Evolutionary conservation across 768 basidiomycete genomes (phyloP), one percentile per base, ranked within the genome.

Genomic region (Hydnum rufescens): DNA sequence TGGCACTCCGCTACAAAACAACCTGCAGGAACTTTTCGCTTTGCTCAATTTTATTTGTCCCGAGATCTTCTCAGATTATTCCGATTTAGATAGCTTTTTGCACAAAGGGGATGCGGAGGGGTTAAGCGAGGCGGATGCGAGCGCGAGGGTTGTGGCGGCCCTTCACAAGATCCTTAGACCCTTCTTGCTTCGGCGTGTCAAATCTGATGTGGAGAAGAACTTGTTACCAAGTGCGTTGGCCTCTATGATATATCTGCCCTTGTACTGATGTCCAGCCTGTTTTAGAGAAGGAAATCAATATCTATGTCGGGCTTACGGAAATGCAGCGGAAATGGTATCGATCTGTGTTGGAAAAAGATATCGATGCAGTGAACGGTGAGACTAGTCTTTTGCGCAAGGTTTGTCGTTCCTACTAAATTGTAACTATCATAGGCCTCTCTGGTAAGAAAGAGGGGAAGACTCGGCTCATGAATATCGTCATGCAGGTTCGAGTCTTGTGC

Each of bases 391-490:
- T 28, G 1, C 5, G 13, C 28, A 18, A 19, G 30, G 22, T 22
- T 42, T 50, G 44, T 47, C 13, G 26, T 47, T 13, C 36, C 36
- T 13, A 13, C 36, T 39, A 1, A 36, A 4, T 22, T 48, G 3
- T 54, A n/a, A 28, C 31, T 49, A 25, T 2, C 22, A 13, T 55
- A 86, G 85, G 87, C 36, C 69, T 90, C 30, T 86, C 87, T 1
- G 89, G 92, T 4, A 96, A 95, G 74, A 97, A 97, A 63, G 95
- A 99, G 64, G 93, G 93, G 52, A 99, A 97, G 69, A 96, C 92
- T 3, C 71, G 93, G 31, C 65, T 97, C 49, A 88, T 96, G 80
- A 99, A 97, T 63, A 90, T 99, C 73, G 95, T 97, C 55, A 97
- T 97, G 95, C 95, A 99, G 73, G 75, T 86, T 19, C n/a, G 68